These are phyloP conservation scores for Epichloe festucae DNA, from an alignment of 2,329 filamentous ascomycete species.

Conservation along the genomic window DNA sequence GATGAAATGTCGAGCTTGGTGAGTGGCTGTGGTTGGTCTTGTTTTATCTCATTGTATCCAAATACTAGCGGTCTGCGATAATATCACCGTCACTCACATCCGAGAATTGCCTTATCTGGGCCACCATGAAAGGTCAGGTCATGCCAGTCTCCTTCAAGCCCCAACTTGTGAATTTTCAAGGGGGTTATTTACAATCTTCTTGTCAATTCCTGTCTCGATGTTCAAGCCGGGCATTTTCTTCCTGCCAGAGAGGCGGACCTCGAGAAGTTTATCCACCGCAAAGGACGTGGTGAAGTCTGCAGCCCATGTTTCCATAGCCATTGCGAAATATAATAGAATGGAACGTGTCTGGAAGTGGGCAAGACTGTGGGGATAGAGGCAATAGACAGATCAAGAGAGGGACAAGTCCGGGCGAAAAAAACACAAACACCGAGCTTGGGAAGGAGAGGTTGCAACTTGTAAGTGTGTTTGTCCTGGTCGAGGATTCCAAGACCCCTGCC, in stretches of 20 bases:
- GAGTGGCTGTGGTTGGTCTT: too few species aligned
- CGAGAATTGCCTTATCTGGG: slow-evolving; percentile 49
- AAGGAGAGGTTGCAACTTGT: too few species aligned
- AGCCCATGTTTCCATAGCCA: slow-evolving; percentile 1
- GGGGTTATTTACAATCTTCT: slow-evolving; percentile 30
- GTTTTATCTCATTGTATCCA: too few species aligned
- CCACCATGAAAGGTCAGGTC: slow-evolving; percentile 49
- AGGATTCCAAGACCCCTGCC: too few species aligned
- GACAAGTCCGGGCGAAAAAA: too few species aligned
- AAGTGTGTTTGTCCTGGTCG: too few species aligned
- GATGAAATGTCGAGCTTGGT: not conserved
- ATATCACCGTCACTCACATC: slow-evolving; percentile 26
- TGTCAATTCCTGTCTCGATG: slow-evolving; percentile 45
- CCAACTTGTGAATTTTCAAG: slow-evolving; percentile 32
- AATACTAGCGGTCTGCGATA: not conserved
- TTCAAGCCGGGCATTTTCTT: slow-evolving; percentile 38
- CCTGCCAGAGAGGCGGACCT: slow-evolving; percentile 45
- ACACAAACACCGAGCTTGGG: too few species aligned
- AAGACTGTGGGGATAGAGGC: too few species aligned
- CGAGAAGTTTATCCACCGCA: slow-evolving; percentile 35
- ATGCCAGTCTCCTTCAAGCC: slow-evolving; percentile 48
- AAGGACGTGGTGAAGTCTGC: slow-evolving; percentile 28
- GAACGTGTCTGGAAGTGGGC: not conserved
- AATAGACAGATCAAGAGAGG: too few species aligned
- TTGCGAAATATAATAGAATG: not conserved